Conservation (phyloP, 805 yeast species). For the Teunomyces aglyptinius region DNA sequence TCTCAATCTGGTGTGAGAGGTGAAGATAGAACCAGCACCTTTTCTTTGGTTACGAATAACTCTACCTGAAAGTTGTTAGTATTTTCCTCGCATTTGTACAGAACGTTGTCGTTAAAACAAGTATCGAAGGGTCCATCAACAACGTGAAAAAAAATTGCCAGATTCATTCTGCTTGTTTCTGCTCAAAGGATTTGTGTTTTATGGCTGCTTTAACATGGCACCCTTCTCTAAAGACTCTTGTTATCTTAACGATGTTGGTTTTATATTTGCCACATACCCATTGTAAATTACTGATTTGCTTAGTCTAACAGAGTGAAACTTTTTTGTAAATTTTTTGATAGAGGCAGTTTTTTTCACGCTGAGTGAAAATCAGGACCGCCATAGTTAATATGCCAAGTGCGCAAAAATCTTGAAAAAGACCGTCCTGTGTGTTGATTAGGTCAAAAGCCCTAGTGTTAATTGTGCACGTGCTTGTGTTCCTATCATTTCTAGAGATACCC, state of each 20-base stretch:
- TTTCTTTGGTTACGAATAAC: constrained; percentile 99
- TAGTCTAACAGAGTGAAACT: constrained; percentile 4
- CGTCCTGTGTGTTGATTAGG: constrained; percentile 1
- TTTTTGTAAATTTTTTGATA: constrained; percentile 4
- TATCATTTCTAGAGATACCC: not conserved
- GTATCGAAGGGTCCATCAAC: not conserved
- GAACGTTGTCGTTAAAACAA: not conserved
- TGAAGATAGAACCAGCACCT: constrained; percentile 99
- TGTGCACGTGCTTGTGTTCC: not conserved
- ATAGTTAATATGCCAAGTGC: not conserved
- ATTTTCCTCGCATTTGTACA: not conserved
- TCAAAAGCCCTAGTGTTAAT: not conserved
- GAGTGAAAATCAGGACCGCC: constrained; percentile 2
- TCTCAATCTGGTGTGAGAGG: constrained; percentile 99
- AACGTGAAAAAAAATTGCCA: not conserved
- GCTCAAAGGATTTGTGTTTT: not conserved
- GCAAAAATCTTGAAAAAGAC: not conserved
- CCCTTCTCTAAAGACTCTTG: not conserved
- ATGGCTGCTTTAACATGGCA: not conserved
- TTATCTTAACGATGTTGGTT: not conserved
- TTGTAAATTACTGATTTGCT: constrained; percentile 4
- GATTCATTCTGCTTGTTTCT: not conserved
- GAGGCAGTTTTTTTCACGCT: constrained; percentile 3
- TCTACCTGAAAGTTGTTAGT: constrained; percentile 62
- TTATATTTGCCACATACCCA: constrained; percentile 2